phyloP scores from a whole-genome alignment of 495 filamentous ascomycete genomes.

The Penicillium dipodomyicola region DNA sequence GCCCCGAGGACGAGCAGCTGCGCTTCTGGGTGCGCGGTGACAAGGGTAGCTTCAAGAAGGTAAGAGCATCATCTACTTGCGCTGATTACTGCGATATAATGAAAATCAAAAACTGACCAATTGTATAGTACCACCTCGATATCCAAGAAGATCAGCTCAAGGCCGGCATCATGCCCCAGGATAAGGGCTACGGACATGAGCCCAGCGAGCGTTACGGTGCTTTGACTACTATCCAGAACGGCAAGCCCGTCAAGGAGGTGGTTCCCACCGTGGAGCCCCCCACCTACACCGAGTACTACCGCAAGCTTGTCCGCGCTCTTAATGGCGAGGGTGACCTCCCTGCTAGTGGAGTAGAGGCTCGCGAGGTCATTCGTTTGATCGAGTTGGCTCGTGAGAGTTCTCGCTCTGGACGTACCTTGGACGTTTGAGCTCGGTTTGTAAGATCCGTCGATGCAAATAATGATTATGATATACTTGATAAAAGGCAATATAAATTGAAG shows the following conservation, averaged over 20 bases:
- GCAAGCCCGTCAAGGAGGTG: slow-evolving; percentile 41
- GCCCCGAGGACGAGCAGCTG: slow-evolving; percentile 66
- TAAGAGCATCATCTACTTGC: slow-evolving; percentile 11
- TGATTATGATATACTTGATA: slow-evolving; percentile 18
- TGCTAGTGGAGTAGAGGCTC: slow-evolving; percentile 68
- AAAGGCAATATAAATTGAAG: slow-evolving; percentile 1
- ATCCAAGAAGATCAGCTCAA: slow-evolving; percentile 80
- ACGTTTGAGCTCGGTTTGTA: slow-evolving; percentile 33
- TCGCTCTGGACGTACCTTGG: slow-evolving; percentile 58
- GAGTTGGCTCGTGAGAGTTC: slow-evolving; percentile 71
- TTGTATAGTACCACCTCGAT: slow-evolving; percentile 60
- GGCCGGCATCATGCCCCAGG: slow-evolving; percentile 62
- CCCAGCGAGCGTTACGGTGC: slow-evolving; percentile 51
- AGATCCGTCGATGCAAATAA: slow-evolving; percentile 10
- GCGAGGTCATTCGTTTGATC: slow-evolving; percentile 70
- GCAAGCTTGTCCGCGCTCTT: slow-evolving; percentile 64
- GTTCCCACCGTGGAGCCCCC: slow-evolving; percentile 63
- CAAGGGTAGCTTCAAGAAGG: slow-evolving; percentile 78
- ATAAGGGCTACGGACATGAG: slow-evolving; percentile 67
- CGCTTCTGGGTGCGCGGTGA: slow-evolving; percentile 80
- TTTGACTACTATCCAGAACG: slow-evolving; percentile 45
- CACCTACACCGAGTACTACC: slow-evolving; percentile 74
- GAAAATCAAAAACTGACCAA: neutral
- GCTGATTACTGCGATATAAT: neutral
- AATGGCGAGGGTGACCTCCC: slow-evolving; percentile 61